These are phyloP conservation scores for Typha latifolia DNA, from an alignment of 176 grass and related monocot genomes.

Conservation along the genomic window DNA sequence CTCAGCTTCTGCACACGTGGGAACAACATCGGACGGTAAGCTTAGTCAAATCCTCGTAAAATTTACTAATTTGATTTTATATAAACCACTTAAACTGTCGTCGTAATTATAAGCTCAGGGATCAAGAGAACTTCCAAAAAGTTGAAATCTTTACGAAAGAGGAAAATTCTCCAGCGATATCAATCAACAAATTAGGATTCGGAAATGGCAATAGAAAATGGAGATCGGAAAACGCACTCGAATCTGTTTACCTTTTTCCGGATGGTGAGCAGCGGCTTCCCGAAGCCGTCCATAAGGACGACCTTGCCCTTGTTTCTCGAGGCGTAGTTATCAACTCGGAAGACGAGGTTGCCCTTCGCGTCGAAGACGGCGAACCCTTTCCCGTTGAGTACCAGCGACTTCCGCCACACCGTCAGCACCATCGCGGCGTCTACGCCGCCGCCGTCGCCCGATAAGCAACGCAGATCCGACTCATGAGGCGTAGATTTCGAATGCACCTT, in stretches of 20 bases:
- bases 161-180: no score
- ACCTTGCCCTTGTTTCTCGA: slow-evolving; percentile 37
- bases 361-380: slow-evolving; percentile 30
- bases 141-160: no score
- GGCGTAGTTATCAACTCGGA: slow-evolving; percentile 37
- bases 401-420: slow-evolving; percentile 29
- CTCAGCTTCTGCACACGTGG: slow-evolving; percentile 48
- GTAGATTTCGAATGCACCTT: not conserved
- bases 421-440: not conserved
- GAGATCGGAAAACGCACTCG: not conserved
- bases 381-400: slow-evolving; percentile 24
- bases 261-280: slow-evolving; percentile 49
- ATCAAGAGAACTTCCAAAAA: no score
- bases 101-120: no score
- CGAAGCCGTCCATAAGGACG: slow-evolving; percentile 55
- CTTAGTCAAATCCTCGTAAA: no score
- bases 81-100: no score
- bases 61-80: no score
- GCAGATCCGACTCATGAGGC: not conserved
- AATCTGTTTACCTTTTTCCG: slow-evolving; percentile 36
- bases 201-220: no score
- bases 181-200: no score
- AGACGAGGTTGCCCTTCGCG: slow-evolving; percentile 22
- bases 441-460: not conserved
- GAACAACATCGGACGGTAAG: not conserved